Evolutionary conservation across 1,284 basidiomycete species (phyloP).

Genomic region (Wallemia hederae): DNA sequence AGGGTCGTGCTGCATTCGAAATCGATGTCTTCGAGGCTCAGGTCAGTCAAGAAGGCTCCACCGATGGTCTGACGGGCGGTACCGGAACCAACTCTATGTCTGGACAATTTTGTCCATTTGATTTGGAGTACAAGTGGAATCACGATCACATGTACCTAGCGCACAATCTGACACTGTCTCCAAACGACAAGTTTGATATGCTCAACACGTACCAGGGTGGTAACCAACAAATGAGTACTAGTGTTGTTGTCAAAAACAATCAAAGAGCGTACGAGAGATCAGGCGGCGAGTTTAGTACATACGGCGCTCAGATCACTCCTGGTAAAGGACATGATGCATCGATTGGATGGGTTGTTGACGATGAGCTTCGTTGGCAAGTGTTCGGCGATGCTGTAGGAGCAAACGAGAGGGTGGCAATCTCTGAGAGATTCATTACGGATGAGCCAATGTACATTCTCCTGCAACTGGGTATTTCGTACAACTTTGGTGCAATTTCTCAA

Average conservation of each 20-base stretch:
- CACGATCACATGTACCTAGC: not conserved
- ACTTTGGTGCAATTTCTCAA: not conserved
- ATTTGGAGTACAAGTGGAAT: not conserved
- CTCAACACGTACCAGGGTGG: not conserved
- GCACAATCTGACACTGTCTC: not conserved
- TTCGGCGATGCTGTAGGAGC: slow-evolving; percentile 38
- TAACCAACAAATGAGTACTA: not conserved
- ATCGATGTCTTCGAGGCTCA: slow-evolving; percentile 20
- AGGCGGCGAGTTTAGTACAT: not conserved
- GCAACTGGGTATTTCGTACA: not conserved
- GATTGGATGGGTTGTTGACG: slow-evolving; percentile 32
- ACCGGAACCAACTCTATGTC: not conserved
- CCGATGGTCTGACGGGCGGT: not conserved
- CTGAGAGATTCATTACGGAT: slow-evolving; percentile 40
- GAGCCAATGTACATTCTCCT: slow-evolving; percentile 34
- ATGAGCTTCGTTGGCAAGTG: slow-evolving; percentile 41
- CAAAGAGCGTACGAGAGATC: not conserved
- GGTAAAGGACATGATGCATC: not conserved
- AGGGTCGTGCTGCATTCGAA: slow-evolving; percentile 30
- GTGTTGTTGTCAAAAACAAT: not conserved
- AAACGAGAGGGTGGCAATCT: slow-evolving; percentile 33
- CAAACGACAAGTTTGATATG: not conserved
- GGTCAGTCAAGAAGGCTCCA: not conserved
- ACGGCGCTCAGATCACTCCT: not conserved
- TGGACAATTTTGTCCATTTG: not conserved